Conservation (phyloP, 78 protist species). For the Dictyostelium discoideum region DNA sequence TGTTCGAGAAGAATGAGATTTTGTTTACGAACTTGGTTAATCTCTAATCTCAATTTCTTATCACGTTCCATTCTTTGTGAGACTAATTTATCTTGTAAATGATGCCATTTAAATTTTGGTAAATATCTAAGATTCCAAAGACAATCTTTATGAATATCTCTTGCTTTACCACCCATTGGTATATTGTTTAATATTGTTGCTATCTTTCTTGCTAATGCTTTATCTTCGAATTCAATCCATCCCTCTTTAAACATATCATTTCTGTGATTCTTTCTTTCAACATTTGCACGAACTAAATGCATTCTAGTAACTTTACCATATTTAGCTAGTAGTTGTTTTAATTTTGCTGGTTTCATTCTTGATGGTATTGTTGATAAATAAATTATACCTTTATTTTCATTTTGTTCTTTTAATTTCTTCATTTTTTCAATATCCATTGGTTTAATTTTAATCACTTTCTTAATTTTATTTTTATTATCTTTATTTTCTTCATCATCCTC, state of each 20-base stretch:
- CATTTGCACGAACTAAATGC: constrained; percentile 58
- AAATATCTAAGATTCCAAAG: constrained; percentile 69
- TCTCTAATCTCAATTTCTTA: constrained; percentile 19
- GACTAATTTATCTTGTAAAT: constrained; percentile 53
- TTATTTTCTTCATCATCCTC: constrained; percentile 2
- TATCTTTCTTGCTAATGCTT: constrained; percentile 25
- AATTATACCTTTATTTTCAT: constrained; percentile 62
- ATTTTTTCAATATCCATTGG: constrained; percentile 54
- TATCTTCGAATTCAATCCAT: constrained; percentile 74
- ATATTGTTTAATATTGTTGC: constrained; percentile 20
- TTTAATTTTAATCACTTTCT: constrained; percentile 37
- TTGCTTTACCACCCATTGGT: constrained; percentile 71
- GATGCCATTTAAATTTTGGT: constrained; percentile 80
- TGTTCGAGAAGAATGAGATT: constrained; percentile 21
- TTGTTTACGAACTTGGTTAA: constrained; percentile 57
- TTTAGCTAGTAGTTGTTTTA: constrained; percentile 34
- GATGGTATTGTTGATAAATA: constrained; percentile 68
- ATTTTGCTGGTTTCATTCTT: constrained; percentile 53
- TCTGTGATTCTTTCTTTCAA: constrained; percentile 42
- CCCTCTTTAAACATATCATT: constrained; percentile 82
- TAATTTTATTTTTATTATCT: constrained; percentile 7
- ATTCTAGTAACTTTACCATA: constrained; percentile 72
- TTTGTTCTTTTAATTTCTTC: constrained; percentile 20
- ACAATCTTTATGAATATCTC: constrained; percentile 65
- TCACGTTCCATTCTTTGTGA: constrained; percentile 59